Evolutionary conservation across 2,329 filamentous ascomycete genomes (phyloP), one percentile per base, ranked within the genome.

Genomic region (Ophiosphaerella herpotricha): DNA sequence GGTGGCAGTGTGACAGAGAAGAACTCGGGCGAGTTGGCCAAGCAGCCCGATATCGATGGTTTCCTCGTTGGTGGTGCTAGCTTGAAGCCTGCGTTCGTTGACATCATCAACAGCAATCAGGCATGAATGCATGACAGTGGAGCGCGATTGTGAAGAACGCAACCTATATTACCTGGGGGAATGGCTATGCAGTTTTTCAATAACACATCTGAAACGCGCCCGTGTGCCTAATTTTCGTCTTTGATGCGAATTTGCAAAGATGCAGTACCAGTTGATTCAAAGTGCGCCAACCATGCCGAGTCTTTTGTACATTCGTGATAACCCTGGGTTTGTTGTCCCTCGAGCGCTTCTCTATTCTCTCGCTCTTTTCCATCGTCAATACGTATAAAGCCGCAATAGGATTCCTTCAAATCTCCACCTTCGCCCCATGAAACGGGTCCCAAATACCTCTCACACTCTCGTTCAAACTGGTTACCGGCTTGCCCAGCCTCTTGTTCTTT

Each of bases 21-120:
- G 89, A 99, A 99, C 86, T 95, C 90, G 83, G 85, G 82, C 72
- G 93, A 97, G 60, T 84, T 99, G 68, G 86, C 89, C 74, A 93
- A 91, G 82, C 86, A 97, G 85, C 75, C 85, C 59, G 94, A 99
- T 77, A 96, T 99, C 75, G 94, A 99, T 77, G 94, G 94, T 52
- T 97, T 97, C 87, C 84, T 97, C 64, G 93, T 97, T 63, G 93
- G 93, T 61, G 93, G 93, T 77, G 93, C 93, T 73, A 94, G 89
- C 75, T 85, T 97, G 80, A 97, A 97, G 87, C 93, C 93, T 73
- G 92, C 90, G 62, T 97, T 88, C 70, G 82, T 87, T 65, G 85
- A 88, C 63, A 88, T 88, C 66, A 83, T 88, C 80, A 88, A 88
- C 75, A 78, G 82, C 64, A 82, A 73, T 50, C 59, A 60, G 46